A percentile compares a stretch with the other conserved stretches of the same genome.
Evolutionary conservation across 2,329 filamentous ascomycete species (phyloP).

Genomic region (Bipolaris oryzae): DNA sequence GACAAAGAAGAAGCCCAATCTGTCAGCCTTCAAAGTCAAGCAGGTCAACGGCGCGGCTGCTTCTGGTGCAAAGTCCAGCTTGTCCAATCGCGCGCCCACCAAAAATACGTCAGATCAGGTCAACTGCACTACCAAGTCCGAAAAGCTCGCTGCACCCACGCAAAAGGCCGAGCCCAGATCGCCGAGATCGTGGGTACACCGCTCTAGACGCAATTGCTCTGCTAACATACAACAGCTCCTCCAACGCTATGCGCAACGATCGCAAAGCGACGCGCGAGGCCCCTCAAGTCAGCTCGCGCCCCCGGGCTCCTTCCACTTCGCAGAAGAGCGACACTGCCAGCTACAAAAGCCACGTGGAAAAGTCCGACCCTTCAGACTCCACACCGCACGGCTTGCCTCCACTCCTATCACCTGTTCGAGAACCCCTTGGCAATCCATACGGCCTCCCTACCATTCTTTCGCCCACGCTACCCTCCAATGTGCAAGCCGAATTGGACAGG

Average conservation of each 20-base stretch:
- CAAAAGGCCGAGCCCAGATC: conserved; percentile 24
- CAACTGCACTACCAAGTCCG: conserved; percentile 36
- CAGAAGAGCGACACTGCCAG: conserved; percentile 51
- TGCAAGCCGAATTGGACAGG: conserved; percentile 60
- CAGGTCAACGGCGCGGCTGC: conserved; percentile 47
- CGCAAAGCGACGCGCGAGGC: conserved; percentile 24
- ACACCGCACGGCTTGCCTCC: conserved; percentile 49
- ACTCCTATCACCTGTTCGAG: conserved; percentile 48
- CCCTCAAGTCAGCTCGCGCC: conserved; percentile 15
- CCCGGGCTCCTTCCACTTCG: conserved; percentile 19
- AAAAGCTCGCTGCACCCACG: conserved; percentile 22
- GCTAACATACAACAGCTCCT: conserved; percentile 31
- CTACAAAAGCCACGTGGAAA: conserved; percentile 39
- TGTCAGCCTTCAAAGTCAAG: conserved; percentile 67
- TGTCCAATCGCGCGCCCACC: conserved; percentile 32
- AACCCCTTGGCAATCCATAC: conserved; percentile 49
- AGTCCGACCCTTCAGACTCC: conserved; percentile 34
- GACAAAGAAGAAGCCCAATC: conserved; percentile 66
- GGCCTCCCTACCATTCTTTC: conserved; percentile 62
- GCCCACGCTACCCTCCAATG: conserved; percentile 61
- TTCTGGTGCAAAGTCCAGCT: conserved; percentile 40
- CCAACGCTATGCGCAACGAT: conserved; percentile 22
- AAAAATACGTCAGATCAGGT: conserved; percentile 28
- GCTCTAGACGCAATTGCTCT: not conserved
- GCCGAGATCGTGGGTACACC: conserved; percentile 27